phyloP scores from a whole-genome alignment of 371 early-diverging fungal species.

The Saksenaea oblongispora region DNA sequence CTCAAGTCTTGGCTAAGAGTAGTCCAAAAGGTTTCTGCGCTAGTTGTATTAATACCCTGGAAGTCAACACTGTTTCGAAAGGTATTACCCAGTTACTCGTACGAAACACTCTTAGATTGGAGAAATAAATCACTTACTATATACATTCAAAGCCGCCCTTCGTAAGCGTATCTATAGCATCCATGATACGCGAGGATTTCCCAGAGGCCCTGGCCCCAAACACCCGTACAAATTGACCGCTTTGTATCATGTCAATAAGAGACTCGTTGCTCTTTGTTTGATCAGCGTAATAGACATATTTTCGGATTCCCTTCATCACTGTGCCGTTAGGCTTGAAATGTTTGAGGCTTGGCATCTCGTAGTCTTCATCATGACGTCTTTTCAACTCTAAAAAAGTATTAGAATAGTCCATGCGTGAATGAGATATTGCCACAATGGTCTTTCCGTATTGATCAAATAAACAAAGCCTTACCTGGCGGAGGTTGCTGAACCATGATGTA shows the following conservation, averaged over 20 bases:
- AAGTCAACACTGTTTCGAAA: neutral
- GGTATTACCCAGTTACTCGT: neutral
- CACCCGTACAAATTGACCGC: conserved; percentile 13
- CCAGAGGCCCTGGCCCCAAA: conserved; percentile 19
- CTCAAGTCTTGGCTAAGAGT: neutral
- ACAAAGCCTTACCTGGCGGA: neutral
- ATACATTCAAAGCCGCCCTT: conserved; percentile 10
- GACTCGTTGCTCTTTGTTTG: conserved; percentile 13
- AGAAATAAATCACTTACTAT: too few species aligned
- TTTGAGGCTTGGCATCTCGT: neutral
- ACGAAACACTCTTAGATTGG: neutral
- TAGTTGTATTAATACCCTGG: neutral
- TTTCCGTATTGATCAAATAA: neutral
- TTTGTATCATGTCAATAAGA: conserved; percentile 1
- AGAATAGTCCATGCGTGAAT: neutral
- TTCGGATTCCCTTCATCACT: neutral
- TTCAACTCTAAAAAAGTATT: neutral
- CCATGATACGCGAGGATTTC: conserved; percentile 20
- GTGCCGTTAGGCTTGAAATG: neutral
- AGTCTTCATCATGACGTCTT: neutral
- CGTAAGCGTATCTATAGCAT: conserved; percentile 13
- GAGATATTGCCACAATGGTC: neutral
- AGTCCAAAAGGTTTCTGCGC: neutral
- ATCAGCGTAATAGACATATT: conserved; percentile 11
- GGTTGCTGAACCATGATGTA: too few species aligned